Percentiles rank a stretch among this genome's conserved stretches.
These are phyloP conservation scores for Amanita pallidorosea DNA, from an alignment of 768 basidiomycete species.

Conservation along the genomic window DNA sequence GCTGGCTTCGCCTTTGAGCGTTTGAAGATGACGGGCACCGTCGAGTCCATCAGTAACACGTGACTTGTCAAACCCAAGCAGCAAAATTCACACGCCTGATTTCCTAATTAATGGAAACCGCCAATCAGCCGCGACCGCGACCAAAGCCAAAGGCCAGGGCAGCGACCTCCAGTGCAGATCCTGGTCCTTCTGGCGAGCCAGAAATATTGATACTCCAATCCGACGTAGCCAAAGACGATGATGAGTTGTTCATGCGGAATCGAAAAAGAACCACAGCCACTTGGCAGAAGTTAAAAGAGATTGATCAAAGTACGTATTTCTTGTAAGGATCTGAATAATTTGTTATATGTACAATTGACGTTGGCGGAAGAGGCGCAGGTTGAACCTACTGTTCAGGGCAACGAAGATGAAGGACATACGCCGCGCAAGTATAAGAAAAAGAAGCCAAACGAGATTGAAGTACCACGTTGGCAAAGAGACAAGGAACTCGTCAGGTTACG, in stretches of 20 bases:
- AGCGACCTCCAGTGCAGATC: slow-evolving; percentile 4
- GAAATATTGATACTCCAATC: slow-evolving; percentile 9
- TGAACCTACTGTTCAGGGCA: slow-evolving; percentile 6
- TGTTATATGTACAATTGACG: background rate
- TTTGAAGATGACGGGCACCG: slow-evolving; percentile 39
- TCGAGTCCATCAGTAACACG: slow-evolving; percentile 29
- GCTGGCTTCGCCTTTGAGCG: slow-evolving; percentile 33
- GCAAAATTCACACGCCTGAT: slow-evolving; percentile 31
- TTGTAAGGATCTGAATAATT: background rate
- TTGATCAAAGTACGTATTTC: slow-evolving; percentile 38
- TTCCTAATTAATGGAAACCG: slow-evolving; percentile 22
- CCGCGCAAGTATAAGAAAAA: slow-evolving; percentile 27
- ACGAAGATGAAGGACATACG: slow-evolving; percentile 20
- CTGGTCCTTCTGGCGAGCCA: slow-evolving; percentile 13
- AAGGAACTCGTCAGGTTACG: slow-evolving; percentile 30
- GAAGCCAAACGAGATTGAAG: slow-evolving; percentile 20
- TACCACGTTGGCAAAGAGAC: slow-evolving; percentile 33
- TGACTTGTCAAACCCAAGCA: slow-evolving; percentile 20
- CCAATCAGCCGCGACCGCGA: slow-evolving; percentile 35
- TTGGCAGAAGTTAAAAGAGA: slow-evolving; percentile 51
- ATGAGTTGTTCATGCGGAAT: slow-evolving; percentile 65
- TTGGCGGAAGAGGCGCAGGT: slow-evolving; percentile 5
- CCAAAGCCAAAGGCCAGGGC: slow-evolving; percentile 36
- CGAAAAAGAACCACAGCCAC: slow-evolving; percentile 38
- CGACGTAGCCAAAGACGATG: slow-evolving; percentile 39